A percentile compares a stretch with the other conserved stretches of the same genome.
phyloP scores from a whole-genome alignment of 1,284 basidiomycete species.

The Ceratobasidium sp. region DNA sequence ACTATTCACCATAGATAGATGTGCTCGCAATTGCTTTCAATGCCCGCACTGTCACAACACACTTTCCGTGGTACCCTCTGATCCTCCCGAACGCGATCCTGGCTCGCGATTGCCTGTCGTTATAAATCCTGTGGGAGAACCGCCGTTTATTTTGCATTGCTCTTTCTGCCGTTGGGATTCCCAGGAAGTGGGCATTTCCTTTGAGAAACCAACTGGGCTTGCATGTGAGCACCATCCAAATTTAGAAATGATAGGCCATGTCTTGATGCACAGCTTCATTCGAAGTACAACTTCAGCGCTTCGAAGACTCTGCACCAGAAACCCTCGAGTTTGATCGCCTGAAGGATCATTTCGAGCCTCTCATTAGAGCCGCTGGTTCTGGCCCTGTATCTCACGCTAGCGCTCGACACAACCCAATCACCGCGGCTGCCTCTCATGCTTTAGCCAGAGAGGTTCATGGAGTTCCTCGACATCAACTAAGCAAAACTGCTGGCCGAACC shows the following conservation, averaged over 20 bases:
- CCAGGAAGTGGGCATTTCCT: constrained; percentile 86
- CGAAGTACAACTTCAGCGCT: constrained; percentile 86
- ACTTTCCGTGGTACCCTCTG: constrained; percentile 86
- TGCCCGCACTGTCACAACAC: constrained; percentile 94
- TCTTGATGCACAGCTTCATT: constrained; percentile 40
- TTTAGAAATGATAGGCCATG: background rate
- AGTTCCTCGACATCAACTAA: constrained; percentile 28
- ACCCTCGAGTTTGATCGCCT: constrained; percentile 89
- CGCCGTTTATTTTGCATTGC: constrained; percentile 92
- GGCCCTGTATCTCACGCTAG: constrained; percentile 60
- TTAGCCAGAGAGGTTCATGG: constrained; percentile 71
- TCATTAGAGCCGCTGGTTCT: constrained; percentile 62
- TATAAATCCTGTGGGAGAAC: constrained; percentile 72
- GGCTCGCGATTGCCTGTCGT: constrained; percentile 62
- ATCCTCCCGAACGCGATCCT: constrained; percentile 71
- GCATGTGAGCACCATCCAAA: constrained; percentile 67
- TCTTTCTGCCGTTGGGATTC: constrained; percentile 96
- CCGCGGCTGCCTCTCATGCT: constrained; percentile 85
- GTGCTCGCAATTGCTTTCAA: constrained; percentile 95
- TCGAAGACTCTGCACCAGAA: constrained; percentile 85
- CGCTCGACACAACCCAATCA: constrained; percentile 78
- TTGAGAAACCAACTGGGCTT: constrained; percentile 95
- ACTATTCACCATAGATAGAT: constrained; percentile 65
- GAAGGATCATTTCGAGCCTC: constrained; percentile 94
- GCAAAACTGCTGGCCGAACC: constrained; percentile 20